Evolutionary conservation across 2,329 filamentous ascomycete species (phyloP), one percentile per base, ranked within the genome.

Genomic region (Alternaria longipes): DNA sequence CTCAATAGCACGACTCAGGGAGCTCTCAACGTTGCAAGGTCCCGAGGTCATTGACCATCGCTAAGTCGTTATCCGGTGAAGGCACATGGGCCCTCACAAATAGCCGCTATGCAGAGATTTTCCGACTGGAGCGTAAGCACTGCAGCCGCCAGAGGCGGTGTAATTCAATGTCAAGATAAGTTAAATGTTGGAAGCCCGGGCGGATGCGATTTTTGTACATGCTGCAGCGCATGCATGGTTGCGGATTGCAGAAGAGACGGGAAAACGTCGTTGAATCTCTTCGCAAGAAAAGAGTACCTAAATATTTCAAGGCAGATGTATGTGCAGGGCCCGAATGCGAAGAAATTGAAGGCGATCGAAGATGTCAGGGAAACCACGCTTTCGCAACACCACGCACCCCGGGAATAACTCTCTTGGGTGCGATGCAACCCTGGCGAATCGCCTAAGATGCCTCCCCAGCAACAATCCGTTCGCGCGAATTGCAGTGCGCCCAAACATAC

Each of bases 41-140:
- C 14, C 40, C 32, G 28, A 53, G 45, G 50, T 46, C 30, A 47
- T 47, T 46, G 56, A n/a, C 24, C 38, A 22, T 44, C 36, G 30
- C 46, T 38, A n/a, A 44, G 28, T 51, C 40, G 9, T 12, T 41
- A 28, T 44, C 45, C 36, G 46, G 20, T 51, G 45, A 40, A n/a
- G 50, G 42, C 38, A 45, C 38, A 40, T 59, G 18, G 24, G n/a
- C 49, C 36, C 41, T 32, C 41, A 32, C 34, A 22, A 41, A 41
- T 26, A 41, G 22, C 50, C 34, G 50, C 50, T 52, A 30, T 14
- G 34, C 50, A 41, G 50, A 38, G 34, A 38, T 52, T 52, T 24
- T 30, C n/a, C 34, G 6, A 18, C 16, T 20, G 22, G 24, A 36
- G 28, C 22, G 14, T 34, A 20, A 42, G 40, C 40, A 24, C 40